Conservation (phyloP, 805 yeast genomes). For the Wickerhamiella vanderwaltii region DNA sequence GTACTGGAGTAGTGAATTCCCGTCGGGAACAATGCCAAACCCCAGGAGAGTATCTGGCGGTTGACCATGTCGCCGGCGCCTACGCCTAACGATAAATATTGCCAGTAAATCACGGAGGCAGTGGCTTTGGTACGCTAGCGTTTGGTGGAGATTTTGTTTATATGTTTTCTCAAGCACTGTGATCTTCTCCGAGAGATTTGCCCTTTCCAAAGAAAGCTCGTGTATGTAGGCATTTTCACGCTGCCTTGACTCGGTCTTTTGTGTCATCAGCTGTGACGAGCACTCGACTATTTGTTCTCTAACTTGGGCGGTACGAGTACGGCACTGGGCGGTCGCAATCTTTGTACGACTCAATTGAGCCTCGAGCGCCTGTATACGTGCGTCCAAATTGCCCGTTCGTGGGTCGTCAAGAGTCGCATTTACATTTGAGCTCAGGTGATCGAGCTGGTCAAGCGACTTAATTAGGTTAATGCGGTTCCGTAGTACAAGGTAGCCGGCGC, state of each 20-base stretch:
- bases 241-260: conserved; percentile 1
- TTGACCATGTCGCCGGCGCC: conserved; percentile 10
- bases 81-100: conserved; percentile 16
- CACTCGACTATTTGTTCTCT: not conserved
- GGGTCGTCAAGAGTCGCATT: conserved; percentile 13
- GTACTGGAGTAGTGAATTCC: conserved; percentile 23
- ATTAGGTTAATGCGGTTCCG: conserved; percentile 21
- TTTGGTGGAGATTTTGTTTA: conserved; percentile 16
- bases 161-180: conserved; percentile 17
- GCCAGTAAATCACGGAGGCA: conserved; percentile 19
- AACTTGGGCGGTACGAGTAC: conserved; percentile 12
- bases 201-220: not conserved
- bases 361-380: conserved; percentile 16
- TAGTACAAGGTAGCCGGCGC: conserved; percentile 17
- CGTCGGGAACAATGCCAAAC: conserved; percentile 25
- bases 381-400: conserved; percentile 16
- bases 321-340: conserved; percentile 14
- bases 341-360: conserved; percentile 15
- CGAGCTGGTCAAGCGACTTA: conserved; percentile 18
- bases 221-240: conserved; percentile 1
- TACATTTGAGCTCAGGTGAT: conserved; percentile 10
- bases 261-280: conserved; percentile 1
- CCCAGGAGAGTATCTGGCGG: conserved; percentile 20
- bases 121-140: conserved; percentile 19
- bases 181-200: not conserved